These are phyloP conservation scores for Pneumocystis carinii DNA, from an alignment of 1,139 yeast species.

Conservation along the genomic window DNA sequence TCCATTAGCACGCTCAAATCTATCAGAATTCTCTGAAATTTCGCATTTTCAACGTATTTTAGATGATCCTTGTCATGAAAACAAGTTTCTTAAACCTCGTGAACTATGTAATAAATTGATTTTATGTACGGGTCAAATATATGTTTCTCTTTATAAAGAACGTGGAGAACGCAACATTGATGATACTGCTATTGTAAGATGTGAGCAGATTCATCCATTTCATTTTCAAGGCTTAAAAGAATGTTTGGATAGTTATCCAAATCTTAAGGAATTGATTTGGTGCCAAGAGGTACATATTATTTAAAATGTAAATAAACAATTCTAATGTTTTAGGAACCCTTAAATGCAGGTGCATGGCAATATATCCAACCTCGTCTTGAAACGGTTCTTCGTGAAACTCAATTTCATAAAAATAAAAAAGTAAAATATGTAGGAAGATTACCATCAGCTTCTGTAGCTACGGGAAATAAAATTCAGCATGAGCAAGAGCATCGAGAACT, in stretches of 20 bases:
- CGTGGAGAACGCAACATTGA: conserved; percentile 64
- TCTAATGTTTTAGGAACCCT: conserved; percentile 45
- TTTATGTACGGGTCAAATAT: conserved; percentile 84
- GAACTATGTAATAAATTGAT: conserved; percentile 82
- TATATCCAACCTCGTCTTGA: conserved; percentile 67
- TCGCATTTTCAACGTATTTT: conserved; percentile 91
- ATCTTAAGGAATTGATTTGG: conserved; percentile 80
- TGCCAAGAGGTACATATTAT: conserved; percentile 51
- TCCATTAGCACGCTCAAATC: conserved; percentile 82
- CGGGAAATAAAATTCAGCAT: conserved; percentile 88
- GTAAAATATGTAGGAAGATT: conserved; percentile 93
- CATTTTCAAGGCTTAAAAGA: conserved; percentile 91
- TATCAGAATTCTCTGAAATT: conserved; percentile 78
- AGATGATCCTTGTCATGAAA: conserved; percentile 61
- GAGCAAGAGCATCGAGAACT: conserved; percentile 77
- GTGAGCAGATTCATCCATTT: conserved; percentile 98
- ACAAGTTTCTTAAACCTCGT: conserved; percentile 56
- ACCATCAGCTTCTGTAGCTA: conserved; percentile 96
- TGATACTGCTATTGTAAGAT: conserved; percentile 71
- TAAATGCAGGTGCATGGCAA: conserved; percentile 88
- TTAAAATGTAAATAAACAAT: not conserved
- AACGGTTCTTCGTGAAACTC: conserved; percentile 62
- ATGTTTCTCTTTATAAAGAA: conserved; percentile 76
- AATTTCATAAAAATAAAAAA: conserved; percentile 39
- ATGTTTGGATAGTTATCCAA: conserved; percentile 63